Percentiles rank a stretch among this genome's conserved stretches.
Evolutionary conservation across 2,329 filamentous ascomycete genomes (phyloP).

Genomic region (Arthrobotrys musiformis): DNA sequence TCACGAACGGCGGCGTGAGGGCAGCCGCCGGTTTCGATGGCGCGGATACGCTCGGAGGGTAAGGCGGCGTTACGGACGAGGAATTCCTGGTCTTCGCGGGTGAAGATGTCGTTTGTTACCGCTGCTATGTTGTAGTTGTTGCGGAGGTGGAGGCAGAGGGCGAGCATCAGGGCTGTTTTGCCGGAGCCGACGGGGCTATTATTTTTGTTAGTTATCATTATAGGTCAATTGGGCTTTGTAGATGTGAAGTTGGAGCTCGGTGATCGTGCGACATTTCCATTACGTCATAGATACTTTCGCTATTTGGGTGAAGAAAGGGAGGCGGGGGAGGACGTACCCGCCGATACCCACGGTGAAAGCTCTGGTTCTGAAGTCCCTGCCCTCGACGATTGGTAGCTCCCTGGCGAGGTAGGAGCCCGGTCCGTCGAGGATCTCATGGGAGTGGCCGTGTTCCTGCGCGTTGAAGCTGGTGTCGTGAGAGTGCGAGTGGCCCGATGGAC

Average conservation of each 20-base stretch:
- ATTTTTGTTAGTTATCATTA: background rate
- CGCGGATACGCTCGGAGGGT: constrained; percentile 82
- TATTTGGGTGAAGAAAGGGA: constrained; percentile 3
- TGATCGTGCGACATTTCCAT: constrained; percentile 8
- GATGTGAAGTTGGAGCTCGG: background rate
- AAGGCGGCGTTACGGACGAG: constrained; percentile 87
- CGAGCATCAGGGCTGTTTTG: constrained; percentile 96
- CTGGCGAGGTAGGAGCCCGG: constrained; percentile 89
- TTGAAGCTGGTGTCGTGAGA: constrained; percentile 65
- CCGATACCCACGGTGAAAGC: constrained; percentile 98
- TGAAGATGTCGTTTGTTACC: constrained; percentile 99
- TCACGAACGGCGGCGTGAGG: constrained; percentile 97
- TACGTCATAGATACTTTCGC: constrained; percentile 14
- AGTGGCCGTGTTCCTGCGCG: constrained; percentile 81
- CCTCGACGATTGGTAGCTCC: constrained; percentile 93
- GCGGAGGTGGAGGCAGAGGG: constrained; percentile 85
- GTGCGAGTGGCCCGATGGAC: constrained; percentile 58
- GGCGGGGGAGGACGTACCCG: constrained; percentile 71
- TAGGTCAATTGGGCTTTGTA: background rate
- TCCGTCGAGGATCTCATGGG: constrained; percentile 92
- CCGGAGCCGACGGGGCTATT: constrained; percentile 90
- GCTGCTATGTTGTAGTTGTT: constrained; percentile 86
- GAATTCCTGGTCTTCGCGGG: constrained; percentile 93
- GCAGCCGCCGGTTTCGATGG: constrained; percentile 97
- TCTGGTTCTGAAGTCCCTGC: constrained; percentile 84